Base-by-base conservation (phyloP, 1,139 yeast genomes). In the Nakaseomyces delphensis region DNA sequence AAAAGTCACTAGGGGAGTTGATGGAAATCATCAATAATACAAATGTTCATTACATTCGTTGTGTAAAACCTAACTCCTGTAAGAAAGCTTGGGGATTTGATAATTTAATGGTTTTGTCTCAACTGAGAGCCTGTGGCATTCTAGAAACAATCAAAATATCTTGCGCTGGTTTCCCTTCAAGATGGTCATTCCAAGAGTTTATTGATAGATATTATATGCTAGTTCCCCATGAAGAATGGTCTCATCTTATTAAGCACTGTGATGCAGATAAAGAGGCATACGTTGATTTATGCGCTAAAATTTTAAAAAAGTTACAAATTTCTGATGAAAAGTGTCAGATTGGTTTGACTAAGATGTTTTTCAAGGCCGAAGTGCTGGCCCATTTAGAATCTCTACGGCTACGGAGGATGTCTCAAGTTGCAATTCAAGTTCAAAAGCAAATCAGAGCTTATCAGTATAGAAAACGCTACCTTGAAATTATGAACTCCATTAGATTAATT, bases 91-190 rank as follows among this genome's bases (percentile, higher is more conserved):
- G 98, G 98, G 83, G 82, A 61, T 93, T 91, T 66, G 96, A 89
- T 59, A 87, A 95, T 27, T 73, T 89, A 41, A 89, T 93, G 97
- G 98, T 93, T 33, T 72, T 93, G 50, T 83, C 95, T 9, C 99
- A 93, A 65, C 73, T 93, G 52, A 79, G 98, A 60, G 98, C 98
- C 13, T 93, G 98, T 72, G 99, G 99, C 79, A 98, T 93, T 42
- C 71, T 93, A 55, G 99, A 93, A 65, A 93, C 98, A 1, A 93
- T 93, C 60, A 74, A 96, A 59, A 93, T 93, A 41, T 89, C 97
- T 4, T 89, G 97, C 67, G 98, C 96, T 42, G 99, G 99, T 32
- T 93, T 87, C 74, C 99, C 99, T 23, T 83, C 96, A 0, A 75
- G 97, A 61, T 87, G 96, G 94, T 77, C 96, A 1, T 93, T 87